Evolutionary conservation across 306 rosid species (phyloP), one percentile per base, ranked within the genome.

Genomic region (Acacia confusa): DNA sequence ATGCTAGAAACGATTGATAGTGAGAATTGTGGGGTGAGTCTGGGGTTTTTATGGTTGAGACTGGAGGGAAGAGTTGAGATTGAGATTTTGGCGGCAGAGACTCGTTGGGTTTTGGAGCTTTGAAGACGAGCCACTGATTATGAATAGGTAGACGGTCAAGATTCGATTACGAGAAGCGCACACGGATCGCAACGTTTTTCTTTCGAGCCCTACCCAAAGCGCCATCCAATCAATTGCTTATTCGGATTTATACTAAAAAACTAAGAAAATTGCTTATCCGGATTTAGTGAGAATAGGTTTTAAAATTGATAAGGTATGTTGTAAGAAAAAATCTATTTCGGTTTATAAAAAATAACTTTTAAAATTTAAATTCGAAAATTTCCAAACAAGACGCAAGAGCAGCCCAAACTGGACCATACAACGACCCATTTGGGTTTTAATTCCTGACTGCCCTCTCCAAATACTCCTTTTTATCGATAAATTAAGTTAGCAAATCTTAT

Each of bases 11-110:
- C 47, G 16, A 4, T 25, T 1, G 75, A 1, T 30, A 2, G 22
- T 9, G 44, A 6, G 57, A 15, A 25, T 43, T 2, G 36, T 0
- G 0, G 38, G 55, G 22, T 4, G 64, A 28, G 9, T 28, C 9
- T 36, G 22, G 44, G 64, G 64, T 19, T 48, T 83, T 53, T 83
- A 79, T 83, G 67, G 79, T 20, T 38, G 28, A 50, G 68, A 36
- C 2, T n/a, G 15, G 13, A 7, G 47, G 2, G 5, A 7, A 28
- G 44, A 41, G 4, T 24, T 10, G 63, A 38, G 41, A 16, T 1
- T 74, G 60, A 75, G 68, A 14, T 2, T 34, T 36, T 75, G 69
- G 69, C 68, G 53, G 78, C 22, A 0, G 28, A 3, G 28, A 27
- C 10, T 19, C 4, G n/a, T 5, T 20, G 32, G 47, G 48, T 19